phyloP scores from a whole-genome alignment of 768 basidiomycete species.

The Scleroderma bovista region DNA sequence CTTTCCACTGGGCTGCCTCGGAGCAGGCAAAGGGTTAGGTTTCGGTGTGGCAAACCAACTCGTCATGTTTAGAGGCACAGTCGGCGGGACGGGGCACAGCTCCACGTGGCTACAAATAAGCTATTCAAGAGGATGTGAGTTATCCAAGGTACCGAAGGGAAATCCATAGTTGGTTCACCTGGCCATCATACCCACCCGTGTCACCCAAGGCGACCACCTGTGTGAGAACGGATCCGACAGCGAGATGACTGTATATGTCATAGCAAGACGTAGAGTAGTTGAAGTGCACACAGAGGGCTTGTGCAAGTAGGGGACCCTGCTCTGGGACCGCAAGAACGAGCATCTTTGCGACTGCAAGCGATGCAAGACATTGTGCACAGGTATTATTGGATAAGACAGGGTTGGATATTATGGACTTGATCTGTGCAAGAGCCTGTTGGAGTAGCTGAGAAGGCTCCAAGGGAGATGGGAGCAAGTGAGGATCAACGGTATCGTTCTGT shows the following conservation, averaged over 20 bases:
- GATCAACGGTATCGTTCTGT: conserved; percentile 41
- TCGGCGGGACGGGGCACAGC: conserved; percentile 35
- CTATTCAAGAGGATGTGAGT: background rate
- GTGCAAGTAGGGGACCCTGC: conserved; percentile 35
- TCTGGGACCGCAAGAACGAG: conserved; percentile 38
- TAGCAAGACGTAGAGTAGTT: conserved; percentile 33
- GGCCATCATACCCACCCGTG: conserved; percentile 45
- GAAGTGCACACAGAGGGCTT: conserved; percentile 41
- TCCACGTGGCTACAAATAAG: conserved; percentile 33
- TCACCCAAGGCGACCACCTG: conserved; percentile 45
- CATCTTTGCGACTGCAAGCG: conserved; percentile 37
- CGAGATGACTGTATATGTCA: conserved; percentile 26
- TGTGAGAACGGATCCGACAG: conserved; percentile 40
- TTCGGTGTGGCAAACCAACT: conserved; percentile 50
- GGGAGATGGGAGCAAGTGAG: conserved; percentile 37
- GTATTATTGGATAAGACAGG: conserved; percentile 28
- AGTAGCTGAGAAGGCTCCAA: conserved; percentile 32
- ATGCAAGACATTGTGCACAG: conserved; percentile 37
- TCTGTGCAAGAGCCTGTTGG: conserved; percentile 33
- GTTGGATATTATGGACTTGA: conserved; percentile 34
- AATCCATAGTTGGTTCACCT: conserved; percentile 23
- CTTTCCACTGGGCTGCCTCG: conserved; percentile 38
- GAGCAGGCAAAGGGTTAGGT: conserved; percentile 38
- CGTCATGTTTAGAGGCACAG: conserved; percentile 39
- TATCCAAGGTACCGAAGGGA: background rate